phyloP scores from a whole-genome alignment of 208 protist species.

The Trypanosomatidae sp. region DNA sequence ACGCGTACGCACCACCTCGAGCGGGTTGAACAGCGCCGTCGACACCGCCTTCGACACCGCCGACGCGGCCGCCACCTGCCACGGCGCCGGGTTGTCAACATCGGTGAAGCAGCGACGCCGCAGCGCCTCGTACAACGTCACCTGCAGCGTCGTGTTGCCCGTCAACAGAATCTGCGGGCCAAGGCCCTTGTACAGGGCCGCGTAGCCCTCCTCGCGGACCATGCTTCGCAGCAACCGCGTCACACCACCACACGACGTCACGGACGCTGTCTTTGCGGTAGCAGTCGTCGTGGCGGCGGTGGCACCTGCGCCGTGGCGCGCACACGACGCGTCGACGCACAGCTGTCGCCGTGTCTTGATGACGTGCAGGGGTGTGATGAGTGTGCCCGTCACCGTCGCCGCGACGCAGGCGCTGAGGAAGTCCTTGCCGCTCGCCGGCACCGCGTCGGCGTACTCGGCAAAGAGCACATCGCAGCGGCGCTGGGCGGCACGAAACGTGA shows the following conservation, averaged over 20 bases:
- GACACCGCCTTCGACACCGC: slow-evolving; percentile 57
- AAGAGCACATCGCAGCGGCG: slow-evolving; percentile 16
- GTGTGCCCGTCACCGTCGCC: slow-evolving; percentile 32
- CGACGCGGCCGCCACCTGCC: slow-evolving; percentile 49
- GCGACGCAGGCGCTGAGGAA: slow-evolving; percentile 58
- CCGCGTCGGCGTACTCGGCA: not conserved
- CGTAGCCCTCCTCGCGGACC: slow-evolving; percentile 33
- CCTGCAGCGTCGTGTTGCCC: slow-evolving; percentile 66
- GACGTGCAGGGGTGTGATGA: slow-evolving; percentile 65
- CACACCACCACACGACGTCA: not conserved
- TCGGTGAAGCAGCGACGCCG: slow-evolving; percentile 42
- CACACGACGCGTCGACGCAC: slow-evolving; percentile 9
- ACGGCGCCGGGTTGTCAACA: slow-evolving; percentile 31
- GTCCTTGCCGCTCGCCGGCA: slow-evolving; percentile 10
- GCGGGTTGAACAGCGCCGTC: slow-evolving; percentile 56
- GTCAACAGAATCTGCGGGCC: slow-evolving; percentile 67
- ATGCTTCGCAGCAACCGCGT: slow-evolving; percentile 12
- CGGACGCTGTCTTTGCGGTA: not conserved
- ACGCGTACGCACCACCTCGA: slow-evolving; percentile 74
- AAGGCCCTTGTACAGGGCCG: slow-evolving; percentile 48
- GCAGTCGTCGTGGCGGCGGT: slow-evolving; percentile 2
- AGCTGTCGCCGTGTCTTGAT: slow-evolving; percentile 74
- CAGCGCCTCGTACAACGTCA: slow-evolving; percentile 74
- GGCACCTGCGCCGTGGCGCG: not conserved
- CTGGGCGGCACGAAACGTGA: slow-evolving; percentile 51